A percentile compares a stretch with the other conserved stretches of the same genome.
phyloP scores from a whole-genome alignment of 1,284 basidiomycete species.

The Ceratobasidium papillatum region DNA sequence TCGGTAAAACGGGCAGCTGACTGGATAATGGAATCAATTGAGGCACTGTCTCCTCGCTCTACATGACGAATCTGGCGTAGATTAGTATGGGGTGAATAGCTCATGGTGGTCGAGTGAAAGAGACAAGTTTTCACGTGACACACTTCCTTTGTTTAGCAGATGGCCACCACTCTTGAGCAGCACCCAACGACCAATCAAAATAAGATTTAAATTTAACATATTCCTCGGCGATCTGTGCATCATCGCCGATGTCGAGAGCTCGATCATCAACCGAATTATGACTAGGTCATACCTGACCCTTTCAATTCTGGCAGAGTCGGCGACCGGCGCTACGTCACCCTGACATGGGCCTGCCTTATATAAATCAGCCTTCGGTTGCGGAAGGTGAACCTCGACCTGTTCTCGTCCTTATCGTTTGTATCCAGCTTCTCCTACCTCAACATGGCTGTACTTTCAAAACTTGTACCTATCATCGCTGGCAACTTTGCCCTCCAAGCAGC shows the following conservation, averaged over 20 bases:
- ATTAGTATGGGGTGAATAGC: background rate
- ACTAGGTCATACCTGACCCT: background rate
- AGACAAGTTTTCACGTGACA: slow-evolving; percentile 10
- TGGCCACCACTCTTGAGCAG: background rate
- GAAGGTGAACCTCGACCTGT: background rate
- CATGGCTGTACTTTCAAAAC: slow-evolving; percentile 39
- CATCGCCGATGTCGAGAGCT: background rate
- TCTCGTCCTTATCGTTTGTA: background rate
- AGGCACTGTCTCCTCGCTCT: background rate
- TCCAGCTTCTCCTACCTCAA: background rate
- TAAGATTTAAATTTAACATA: background rate
- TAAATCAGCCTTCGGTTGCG: background rate
- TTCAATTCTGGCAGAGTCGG: background rate
- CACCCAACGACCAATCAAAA: background rate
- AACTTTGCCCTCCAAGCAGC: slow-evolving; percentile 40
- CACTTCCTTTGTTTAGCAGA: background rate
- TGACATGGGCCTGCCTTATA: background rate
- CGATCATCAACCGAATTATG: background rate
- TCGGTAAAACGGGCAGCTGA: background rate
- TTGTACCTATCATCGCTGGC: slow-evolving; percentile 32
- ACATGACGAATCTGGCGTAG: slow-evolving; percentile 19
- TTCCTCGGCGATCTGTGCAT: background rate
- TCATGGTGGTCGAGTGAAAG: slow-evolving; percentile 25
- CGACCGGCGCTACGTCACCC: background rate
- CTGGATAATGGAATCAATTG: background rate